Conservation (phyloP, 257 asterid species). For the Solanum stenotomum region DNA sequence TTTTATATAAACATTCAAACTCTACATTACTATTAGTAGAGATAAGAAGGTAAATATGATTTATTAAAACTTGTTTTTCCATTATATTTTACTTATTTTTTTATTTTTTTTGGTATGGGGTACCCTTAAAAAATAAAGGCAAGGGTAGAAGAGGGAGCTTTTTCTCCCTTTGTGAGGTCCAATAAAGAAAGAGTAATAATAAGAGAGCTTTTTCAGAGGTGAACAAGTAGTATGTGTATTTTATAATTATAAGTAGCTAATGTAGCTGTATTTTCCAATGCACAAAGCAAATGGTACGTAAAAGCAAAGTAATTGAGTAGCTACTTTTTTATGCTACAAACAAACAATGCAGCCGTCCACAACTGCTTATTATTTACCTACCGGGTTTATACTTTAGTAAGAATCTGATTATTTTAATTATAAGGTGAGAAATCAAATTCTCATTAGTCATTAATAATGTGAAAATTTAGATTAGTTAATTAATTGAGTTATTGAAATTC, state of each 20-base stretch:
- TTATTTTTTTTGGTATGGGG: not conserved
- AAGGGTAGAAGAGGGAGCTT: not conserved
- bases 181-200: not conserved
- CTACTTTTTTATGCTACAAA: not conserved
- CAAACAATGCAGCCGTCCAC: not conserved
- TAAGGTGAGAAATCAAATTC: accelerated
- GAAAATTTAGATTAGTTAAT: too few relatives aligned
- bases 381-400: not conserved
- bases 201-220: not conserved
- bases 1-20: not conserved
- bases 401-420: not conserved
- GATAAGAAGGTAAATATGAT: not conserved
- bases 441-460: too few relatives aligned
- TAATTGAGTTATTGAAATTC: too few relatives aligned
- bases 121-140: not conserved
- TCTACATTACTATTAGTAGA: not conserved
- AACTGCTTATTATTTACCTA: not conserved
- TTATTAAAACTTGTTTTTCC: not conserved
- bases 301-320: not conserved
- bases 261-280: not conserved
- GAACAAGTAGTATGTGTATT: not conserved
- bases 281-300: not conserved
- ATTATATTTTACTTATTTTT: too few relatives aligned
- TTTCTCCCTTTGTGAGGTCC: not conserved
- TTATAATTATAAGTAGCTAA: not conserved